Conservation (phyloP, 768 basidiomycete species). For the Roridomyces roridus region DNA sequence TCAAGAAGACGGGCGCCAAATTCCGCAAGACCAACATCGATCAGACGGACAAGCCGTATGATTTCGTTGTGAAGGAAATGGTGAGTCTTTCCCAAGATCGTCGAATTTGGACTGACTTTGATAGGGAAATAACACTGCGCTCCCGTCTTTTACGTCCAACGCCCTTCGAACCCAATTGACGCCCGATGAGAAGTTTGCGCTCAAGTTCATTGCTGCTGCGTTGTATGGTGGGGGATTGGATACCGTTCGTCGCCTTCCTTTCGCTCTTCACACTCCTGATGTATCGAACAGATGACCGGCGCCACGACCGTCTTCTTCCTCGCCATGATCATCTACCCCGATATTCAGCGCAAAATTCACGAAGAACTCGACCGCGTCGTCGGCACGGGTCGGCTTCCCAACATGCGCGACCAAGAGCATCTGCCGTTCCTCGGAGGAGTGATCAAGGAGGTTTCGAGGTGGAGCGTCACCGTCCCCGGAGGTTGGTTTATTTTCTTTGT, state of each 20-base stretch:
- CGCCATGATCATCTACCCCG: not conserved
- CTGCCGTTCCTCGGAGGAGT: constrained; percentile 28
- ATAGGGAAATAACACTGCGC: not conserved
- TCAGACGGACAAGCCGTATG: not conserved
- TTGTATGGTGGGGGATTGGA: constrained; percentile 1
- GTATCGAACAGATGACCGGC: too few relatives aligned
- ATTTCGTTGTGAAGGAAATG: not conserved
- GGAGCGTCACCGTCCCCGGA: constrained; percentile 13
- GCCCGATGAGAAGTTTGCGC: not conserved
- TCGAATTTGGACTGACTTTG: too few relatives aligned
- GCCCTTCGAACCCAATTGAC: not conserved
- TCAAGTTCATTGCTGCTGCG: constrained; percentile 1
- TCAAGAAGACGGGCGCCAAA: not conserved
- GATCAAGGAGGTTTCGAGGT: constrained; percentile 26
- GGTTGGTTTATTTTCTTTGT: constrained; percentile 18
- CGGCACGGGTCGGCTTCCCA: constrained; percentile 23
- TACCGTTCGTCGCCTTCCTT: not conserved
- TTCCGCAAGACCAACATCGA: not conserved
- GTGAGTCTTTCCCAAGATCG: not conserved
- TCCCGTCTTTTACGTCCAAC: not conserved
- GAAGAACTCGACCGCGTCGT: not conserved
- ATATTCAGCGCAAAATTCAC: not conserved
- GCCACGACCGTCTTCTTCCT: not conserved
- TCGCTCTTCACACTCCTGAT: too few relatives aligned
- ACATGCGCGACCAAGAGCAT: constrained; percentile 18